Evolutionary conservation across 352 stramenopile species (phyloP), one percentile per base, ranked within the genome.

Genomic region (Blastocystis sp.): DNA sequence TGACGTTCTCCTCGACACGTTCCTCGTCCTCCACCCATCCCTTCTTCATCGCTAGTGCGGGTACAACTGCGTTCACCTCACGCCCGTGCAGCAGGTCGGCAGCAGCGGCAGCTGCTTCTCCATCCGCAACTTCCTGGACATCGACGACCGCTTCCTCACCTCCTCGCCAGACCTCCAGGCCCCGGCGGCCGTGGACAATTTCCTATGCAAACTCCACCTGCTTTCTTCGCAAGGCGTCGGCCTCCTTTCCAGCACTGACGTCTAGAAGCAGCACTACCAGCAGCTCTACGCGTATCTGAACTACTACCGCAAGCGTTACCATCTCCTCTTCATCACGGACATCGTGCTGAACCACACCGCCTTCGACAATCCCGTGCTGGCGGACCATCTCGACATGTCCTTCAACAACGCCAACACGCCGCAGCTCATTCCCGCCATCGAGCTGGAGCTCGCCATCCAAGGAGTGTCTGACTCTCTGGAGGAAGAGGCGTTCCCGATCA

Each of bases 331-430:
- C 45, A 43, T 89, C 4, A 80, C 74, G 0, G 88, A 90, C 62
- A 21, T 90, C 40, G 88, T 90, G 52, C 64, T 89, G 11, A 90
- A 90, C 61, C 88, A 90, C 80, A 89, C 79, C 34, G 69, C 62
- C 59, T 70, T 64, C 38, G 79, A 89, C 65, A 88, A 52, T 63
- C 42, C 61, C n/a, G 54, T 76, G 62, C 52, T 90, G 9, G 7
- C 1, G 7, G 34, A 68, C 1, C 78, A 89, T 57, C 80, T 43
- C 38, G 88, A 90, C 17, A 70, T 45, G 48, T 34, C 66, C 6
- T 90, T 62, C 61, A 89, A 76, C 52, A 60, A 48, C 10, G 1
- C 2, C 0, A 90, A 90, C 70, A 88, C 60, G 3, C 88, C 88
- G 2, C 65, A 76, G 40, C 80, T 90, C 24, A 64, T 71, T 42